Conservation (phyloP, 225 moss, liverwort and hornwort genomes). For the Polytrichum formosum region DNA sequence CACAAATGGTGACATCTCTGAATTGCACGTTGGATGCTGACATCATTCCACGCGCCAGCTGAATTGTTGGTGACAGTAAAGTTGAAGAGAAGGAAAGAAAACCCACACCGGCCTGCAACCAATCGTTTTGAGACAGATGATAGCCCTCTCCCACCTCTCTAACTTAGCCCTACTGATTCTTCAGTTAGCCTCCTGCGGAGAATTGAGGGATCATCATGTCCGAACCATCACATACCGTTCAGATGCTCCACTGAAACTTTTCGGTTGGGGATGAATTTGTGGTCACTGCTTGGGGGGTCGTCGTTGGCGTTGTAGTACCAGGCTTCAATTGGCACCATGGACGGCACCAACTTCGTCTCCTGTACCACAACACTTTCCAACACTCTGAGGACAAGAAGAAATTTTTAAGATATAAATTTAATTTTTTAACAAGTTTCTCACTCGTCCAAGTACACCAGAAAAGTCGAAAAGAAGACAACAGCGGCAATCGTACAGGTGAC, state of each 20-base stretch:
- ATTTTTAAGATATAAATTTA: neutral
- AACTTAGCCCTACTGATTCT: no score
- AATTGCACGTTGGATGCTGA: slow-evolving; percentile 2
- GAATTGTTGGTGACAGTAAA: neutral
- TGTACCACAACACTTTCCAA: slow-evolving; percentile 3
- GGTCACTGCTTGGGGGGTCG: slow-evolving; percentile 40
- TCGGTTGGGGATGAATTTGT: slow-evolving; percentile 44
- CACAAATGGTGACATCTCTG: neutral
- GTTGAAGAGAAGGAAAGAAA: no score
- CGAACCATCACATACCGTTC: slow-evolving; percentile 16
- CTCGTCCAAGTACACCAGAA: neutral
- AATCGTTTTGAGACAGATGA: no score
- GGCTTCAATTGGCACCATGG: slow-evolving; percentile 30
- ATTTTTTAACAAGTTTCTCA: neutral
- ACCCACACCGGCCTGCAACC: no score
- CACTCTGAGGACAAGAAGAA: neutral
- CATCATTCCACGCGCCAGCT: neutral
- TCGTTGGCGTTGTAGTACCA: slow-evolving; percentile 57
- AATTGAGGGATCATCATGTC: no score
- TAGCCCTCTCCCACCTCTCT: no score
- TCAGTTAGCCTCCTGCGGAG: no score
- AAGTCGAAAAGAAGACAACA: neutral
- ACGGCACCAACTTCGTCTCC: slow-evolving; percentile 19
- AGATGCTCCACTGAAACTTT: slow-evolving; percentile 50
- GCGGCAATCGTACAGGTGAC: neutral